Evolutionary conservation across 768 basidiomycete genomes (phyloP).

Genomic region (Ephemerocybe angulata): DNA sequence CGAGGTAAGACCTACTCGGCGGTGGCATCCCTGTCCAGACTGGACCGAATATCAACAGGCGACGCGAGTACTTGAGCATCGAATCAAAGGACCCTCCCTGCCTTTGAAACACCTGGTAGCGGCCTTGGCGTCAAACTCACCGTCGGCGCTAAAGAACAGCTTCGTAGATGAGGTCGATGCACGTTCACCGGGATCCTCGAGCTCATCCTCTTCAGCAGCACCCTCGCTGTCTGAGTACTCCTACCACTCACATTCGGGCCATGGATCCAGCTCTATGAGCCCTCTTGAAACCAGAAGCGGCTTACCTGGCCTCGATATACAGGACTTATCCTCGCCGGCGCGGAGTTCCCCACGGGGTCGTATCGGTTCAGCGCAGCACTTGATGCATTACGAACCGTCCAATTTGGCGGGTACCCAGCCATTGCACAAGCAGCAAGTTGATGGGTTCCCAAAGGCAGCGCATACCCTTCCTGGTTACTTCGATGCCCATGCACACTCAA

Average conservation of each 20-base stretch:
- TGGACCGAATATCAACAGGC: constrained; percentile 79
- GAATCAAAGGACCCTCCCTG: constrained; percentile 58
- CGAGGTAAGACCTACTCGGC: constrained; percentile 30
- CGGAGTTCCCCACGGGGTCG: neutral
- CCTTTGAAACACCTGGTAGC: constrained; percentile 54
- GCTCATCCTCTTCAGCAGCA: neutral
- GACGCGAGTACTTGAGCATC: constrained; percentile 57
- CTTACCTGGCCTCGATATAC: neutral
- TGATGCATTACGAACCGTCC: no score
- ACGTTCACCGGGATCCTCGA: neutral
- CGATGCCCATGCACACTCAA: no score
- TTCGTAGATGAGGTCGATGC: neutral
- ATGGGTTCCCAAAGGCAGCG: no score
- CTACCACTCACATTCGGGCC: neutral
- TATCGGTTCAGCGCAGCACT: neutral
- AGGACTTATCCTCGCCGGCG: neutral
- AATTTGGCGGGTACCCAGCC: no score
- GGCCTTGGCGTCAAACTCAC: constrained; percentile 30
- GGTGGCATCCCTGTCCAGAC: constrained; percentile 66
- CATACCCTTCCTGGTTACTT: no score
- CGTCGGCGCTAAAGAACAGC: neutral
- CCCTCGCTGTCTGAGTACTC: neutral
- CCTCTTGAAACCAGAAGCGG: neutral
- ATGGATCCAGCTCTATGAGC: neutral
- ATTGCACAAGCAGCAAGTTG: no score